These are phyloP conservation scores for Penicillium subrubescens DNA, from an alignment of 495 filamentous ascomycete species.

Conservation along the genomic window DNA sequence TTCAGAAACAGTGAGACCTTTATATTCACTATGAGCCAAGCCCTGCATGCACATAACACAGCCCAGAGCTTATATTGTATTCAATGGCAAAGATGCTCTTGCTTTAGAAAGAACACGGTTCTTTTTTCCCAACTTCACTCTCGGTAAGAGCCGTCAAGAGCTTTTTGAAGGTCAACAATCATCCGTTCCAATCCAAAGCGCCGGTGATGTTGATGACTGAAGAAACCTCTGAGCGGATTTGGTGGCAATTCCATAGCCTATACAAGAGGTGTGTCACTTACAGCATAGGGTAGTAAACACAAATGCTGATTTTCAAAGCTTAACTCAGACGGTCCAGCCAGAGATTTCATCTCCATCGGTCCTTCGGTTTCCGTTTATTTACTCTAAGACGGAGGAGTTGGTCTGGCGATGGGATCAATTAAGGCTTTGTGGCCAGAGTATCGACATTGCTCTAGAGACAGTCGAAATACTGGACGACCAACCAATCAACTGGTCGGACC, in stretches of 20 bases:
- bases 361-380: slow-evolving; percentile 10
- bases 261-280: not conserved
- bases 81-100: not conserved
- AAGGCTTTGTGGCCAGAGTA: too few species aligned
- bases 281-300: not conserved
- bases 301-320: not conserved
- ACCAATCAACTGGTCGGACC: not conserved
- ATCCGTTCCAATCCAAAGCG: not conserved
- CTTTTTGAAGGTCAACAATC: not conserved
- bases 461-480: not conserved
- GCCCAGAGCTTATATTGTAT: not conserved
- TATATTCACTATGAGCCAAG: not conserved
- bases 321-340: not conserved
- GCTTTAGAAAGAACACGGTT: not conserved
- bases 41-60: not conserved
- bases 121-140: not conserved
- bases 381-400: slow-evolving; percentile 17
- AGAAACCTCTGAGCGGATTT: not conserved
- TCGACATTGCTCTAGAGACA: not conserved
- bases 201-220: not conserved
- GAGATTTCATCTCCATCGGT: not conserved
- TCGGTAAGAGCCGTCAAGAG: not conserved
- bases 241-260: not conserved
- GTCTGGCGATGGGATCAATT: slow-evolving; percentile 19
- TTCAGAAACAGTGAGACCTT: not conserved